Evolutionary conservation across 768 basidiomycete species (phyloP).

Genomic region (Mycena chlorophos): DNA sequence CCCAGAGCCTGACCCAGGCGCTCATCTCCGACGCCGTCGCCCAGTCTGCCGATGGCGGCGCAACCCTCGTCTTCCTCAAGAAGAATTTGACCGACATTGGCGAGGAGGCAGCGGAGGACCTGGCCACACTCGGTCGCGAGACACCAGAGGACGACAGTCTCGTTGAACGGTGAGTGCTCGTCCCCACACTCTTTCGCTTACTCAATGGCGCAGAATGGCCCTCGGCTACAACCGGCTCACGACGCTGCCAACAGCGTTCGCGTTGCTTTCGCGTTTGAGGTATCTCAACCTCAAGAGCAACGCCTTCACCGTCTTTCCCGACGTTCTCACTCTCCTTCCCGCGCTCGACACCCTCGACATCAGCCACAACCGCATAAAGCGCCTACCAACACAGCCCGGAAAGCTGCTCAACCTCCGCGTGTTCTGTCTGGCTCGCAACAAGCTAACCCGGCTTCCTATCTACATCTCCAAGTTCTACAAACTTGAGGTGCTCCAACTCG

Average conservation of each 20-base stretch:
- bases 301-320: constrained; percentile 77
- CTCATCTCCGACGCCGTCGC: constrained; percentile 60
- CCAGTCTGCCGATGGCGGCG: constrained; percentile 72
- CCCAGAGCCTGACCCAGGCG: constrained; percentile 31
- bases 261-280: constrained; percentile 67
- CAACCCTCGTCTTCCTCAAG: constrained; percentile 83
- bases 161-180: constrained; percentile 57
- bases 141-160: constrained; percentile 49
- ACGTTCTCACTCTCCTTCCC: constrained; percentile 62
- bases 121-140: constrained; percentile 60
- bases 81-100: constrained; percentile 76
- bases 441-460: constrained; percentile 71
- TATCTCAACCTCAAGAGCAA: constrained; percentile 91
- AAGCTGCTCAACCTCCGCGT: constrained; percentile 77
- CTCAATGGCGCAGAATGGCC: constrained; percentile 60
- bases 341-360: constrained; percentile 91
- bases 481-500: constrained; percentile 80
- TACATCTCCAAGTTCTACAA: constrained; percentile 74
- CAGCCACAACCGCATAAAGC: constrained; percentile 86
- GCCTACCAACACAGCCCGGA: constrained; percentile 78
- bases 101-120: constrained; percentile 70
- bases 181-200: constrained; percentile 2
- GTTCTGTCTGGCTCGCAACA: constrained; percentile 85
- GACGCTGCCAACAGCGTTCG: constrained; percentile 74
- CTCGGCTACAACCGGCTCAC: constrained; percentile 82